Base-by-base conservation (phyloP, 2,329 filamentous ascomycete species). In the Pezicula rhizophila region DNA sequence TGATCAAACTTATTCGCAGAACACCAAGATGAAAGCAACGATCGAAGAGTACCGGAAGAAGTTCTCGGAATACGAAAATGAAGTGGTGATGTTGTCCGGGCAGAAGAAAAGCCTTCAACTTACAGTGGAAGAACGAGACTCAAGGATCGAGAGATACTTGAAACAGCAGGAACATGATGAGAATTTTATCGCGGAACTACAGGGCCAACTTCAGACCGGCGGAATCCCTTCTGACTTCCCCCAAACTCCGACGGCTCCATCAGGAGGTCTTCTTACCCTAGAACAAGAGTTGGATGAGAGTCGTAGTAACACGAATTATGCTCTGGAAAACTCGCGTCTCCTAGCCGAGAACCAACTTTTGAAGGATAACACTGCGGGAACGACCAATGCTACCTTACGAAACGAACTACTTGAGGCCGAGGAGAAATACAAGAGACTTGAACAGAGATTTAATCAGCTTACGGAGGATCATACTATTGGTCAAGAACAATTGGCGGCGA, bases 261-360 rank as follows among this genome's bases (percentile, higher is more conserved):
- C 38, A 8, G 33, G 45, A 41, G 38, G 20, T 38, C 51, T 43
- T 3, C 68, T 75, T 37, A 79, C 68, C 51, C 73, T 85, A 8
- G 80, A 82, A 62, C 76, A 83, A 51, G 81, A 85, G 62, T 70
- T 85, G 4, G 75, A 78, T 42, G 55, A 58, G 41, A 57, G 50
- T 33, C 52, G 55, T 23, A 56, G 58, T 28, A 48, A 47, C 45
- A 71, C 70, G 20, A 69, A 69, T 14, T 65, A 77, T 43, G 70
- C 71, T 10, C 66, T 79, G 39, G 72, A 74, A n/a, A 61, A 81
- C 18, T 78, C 78, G 26, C 74, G 80, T 31, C 67, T 85, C 42
- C 79, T 77, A 60, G 77, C 80, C 5, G 82, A 85, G 63, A 83
- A 82, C 56, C 73, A 76, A 33, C 63, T 84, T 7, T 66, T 84